A percentile compares a stretch with the other conserved stretches of the same genome.
Conservation (phyloP, 2,329 filamentous ascomycete species). For the Talaromyces sp. region DNA sequence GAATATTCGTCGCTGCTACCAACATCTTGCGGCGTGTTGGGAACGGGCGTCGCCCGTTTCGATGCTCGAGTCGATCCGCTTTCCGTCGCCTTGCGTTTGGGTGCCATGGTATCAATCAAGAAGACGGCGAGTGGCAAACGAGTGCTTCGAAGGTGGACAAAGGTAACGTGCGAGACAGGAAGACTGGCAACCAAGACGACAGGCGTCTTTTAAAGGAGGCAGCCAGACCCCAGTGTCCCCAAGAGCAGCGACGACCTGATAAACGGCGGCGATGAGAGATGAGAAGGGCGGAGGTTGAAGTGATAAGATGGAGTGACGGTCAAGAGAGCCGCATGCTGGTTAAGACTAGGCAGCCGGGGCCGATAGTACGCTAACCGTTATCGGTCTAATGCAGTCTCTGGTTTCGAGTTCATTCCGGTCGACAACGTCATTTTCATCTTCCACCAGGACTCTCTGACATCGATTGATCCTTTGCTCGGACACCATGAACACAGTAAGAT, state of each 20-base stretch:
- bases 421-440: background rate
- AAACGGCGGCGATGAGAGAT: background rate
- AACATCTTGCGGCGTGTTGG: constrained; percentile 37
- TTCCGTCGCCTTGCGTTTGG: constrained; percentile 51
- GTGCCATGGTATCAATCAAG: constrained; percentile 50
- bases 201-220: background rate
- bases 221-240: background rate
- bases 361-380: background rate
- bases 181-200: background rate
- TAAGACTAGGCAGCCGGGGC: background rate
- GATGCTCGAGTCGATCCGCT: constrained; percentile 40
- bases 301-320: background rate
- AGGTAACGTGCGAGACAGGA: background rate
- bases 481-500: constrained; percentile 46
- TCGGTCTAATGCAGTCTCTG: background rate
- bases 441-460: background rate
- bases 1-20: constrained; percentile 56
- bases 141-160: constrained; percentile 7
- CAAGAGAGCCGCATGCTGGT: background rate
- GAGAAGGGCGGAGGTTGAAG: background rate
- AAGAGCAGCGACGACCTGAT: background rate
- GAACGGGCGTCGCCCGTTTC: constrained; percentile 44
- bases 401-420: background rate
- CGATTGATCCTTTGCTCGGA: background rate
- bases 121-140: background rate